These are phyloP conservation scores for Apiotrichum porosum DNA, from an alignment of 1,284 basidiomycete genomes.

Conservation along the genomic window DNA sequence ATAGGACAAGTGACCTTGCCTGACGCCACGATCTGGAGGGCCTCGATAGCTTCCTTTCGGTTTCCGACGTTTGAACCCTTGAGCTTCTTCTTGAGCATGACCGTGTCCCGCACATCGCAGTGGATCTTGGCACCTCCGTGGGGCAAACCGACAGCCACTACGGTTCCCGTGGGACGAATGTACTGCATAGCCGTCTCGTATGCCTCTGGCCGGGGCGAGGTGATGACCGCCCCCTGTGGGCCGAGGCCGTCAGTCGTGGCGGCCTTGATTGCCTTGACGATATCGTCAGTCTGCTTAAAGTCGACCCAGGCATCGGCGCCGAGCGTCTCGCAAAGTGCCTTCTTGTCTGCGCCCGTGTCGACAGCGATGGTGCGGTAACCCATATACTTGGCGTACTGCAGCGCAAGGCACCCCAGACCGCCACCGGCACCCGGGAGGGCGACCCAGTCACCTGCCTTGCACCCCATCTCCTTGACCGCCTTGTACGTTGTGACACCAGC, in stretches of 20 bases:
- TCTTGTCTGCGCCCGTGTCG: slow-evolving; percentile 68
- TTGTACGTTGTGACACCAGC: slow-evolving; percentile 62
- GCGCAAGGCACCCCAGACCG: slow-evolving; percentile 53
- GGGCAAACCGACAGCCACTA: slow-evolving; percentile 72
- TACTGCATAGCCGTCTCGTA: slow-evolving; percentile 69
- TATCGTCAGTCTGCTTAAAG: slow-evolving; percentile 53
- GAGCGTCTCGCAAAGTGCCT: slow-evolving; percentile 57
- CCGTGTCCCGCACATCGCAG: slow-evolving; percentile 64
- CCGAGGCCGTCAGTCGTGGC: slow-evolving; percentile 63
- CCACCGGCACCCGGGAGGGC: slow-evolving; percentile 57
- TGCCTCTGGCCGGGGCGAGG: slow-evolving; percentile 52
- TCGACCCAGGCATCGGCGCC: slow-evolving; percentile 77
- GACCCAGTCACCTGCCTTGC: slow-evolving; percentile 68
- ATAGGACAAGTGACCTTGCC: slow-evolving; percentile 63
- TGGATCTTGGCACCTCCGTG: slow-evolving; percentile 51
- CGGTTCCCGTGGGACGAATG: slow-evolving; percentile 57
- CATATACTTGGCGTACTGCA: slow-evolving; percentile 70
- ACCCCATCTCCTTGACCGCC: slow-evolving; percentile 67
- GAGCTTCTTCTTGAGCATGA: slow-evolving; percentile 64
- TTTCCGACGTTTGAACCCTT: slow-evolving; percentile 70
- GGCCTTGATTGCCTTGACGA: slow-evolving; percentile 44
- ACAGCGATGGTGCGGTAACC: slow-evolving; percentile 74
- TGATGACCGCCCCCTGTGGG: slow-evolving; percentile 63
- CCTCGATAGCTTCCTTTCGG: slow-evolving; percentile 65
- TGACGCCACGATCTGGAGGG: slow-evolving; percentile 63